Evolutionary conservation across 225 moss, liverwort and hornwort genomes (phyloP).

Genomic region (Sphagnum tenellum): DNA sequence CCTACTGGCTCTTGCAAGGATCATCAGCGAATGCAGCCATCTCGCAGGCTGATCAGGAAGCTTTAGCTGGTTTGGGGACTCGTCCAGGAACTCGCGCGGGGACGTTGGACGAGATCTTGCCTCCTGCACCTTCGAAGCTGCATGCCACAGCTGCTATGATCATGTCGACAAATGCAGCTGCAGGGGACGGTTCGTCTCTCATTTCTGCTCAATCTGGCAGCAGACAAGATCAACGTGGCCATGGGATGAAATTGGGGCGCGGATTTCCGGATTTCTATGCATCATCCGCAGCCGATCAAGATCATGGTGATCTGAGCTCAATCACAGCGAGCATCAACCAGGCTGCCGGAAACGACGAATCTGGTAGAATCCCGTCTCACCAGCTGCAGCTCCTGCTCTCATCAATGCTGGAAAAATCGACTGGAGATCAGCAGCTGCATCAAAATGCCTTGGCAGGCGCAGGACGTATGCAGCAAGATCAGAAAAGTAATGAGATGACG

Average conservation of each 20-base stretch:
- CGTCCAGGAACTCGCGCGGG: too few species aligned
- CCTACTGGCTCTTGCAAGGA: conserved; percentile 60
- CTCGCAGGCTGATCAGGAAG: too few species aligned
- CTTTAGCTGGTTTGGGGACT: too few species aligned
- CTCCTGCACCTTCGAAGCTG: conserved; percentile 1
- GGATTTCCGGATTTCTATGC: too few species aligned
- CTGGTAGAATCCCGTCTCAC: not conserved
- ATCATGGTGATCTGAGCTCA: conserved; percentile 36
- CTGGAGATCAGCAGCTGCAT: too few species aligned
- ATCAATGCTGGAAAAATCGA: too few species aligned
- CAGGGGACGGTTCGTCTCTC: too few species aligned
- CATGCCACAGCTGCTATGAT: not conserved
- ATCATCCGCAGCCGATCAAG: not conserved
- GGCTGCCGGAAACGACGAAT: not conserved
- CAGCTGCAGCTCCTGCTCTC: too few species aligned
- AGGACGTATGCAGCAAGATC: conserved; percentile 10
- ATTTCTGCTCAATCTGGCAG: too few species aligned
- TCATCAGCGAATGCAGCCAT: not conserved
- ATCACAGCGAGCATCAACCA: conserved; percentile 22
- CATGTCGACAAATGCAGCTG: not conserved
- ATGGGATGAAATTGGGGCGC: too few species aligned
- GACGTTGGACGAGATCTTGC: conserved; percentile 7
- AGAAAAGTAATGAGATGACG: not conserved
- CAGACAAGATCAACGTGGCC: too few species aligned
- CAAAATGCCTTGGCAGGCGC: too few species aligned